These are phyloP conservation scores for Suillus fuscotomentosus DNA, from an alignment of 768 basidiomycete genomes.

Conservation along the genomic window DNA sequence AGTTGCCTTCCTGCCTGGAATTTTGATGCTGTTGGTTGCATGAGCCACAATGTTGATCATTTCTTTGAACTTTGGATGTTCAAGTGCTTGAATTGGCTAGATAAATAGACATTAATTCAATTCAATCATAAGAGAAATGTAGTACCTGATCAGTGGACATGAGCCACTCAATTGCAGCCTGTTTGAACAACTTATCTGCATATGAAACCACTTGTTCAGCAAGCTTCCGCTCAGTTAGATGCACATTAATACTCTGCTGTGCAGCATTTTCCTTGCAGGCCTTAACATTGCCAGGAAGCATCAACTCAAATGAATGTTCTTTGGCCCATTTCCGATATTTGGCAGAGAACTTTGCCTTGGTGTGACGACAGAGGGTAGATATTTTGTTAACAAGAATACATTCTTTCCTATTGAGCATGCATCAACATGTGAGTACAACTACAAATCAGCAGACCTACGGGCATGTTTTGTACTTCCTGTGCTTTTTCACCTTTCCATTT, in stretches of 20 bases:
- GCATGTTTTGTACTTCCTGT: neutral
- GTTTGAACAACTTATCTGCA: constrained; percentile 18
- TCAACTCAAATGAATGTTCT: too few species aligned
- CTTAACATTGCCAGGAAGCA: constrained; percentile 13
- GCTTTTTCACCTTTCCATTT: neutral
- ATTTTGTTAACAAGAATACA: neutral
- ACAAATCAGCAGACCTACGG: neutral
- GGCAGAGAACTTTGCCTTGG: too few species aligned
- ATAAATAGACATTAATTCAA: too few species aligned
- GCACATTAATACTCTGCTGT: neutral
- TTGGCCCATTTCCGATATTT: too few species aligned
- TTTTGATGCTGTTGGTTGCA: neutral
- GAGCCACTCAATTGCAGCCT: constrained; percentile 34
- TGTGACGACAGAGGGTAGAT: neutral
- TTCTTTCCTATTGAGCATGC: neutral
- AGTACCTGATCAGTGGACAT: constrained; percentile 38
- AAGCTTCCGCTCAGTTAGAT: constrained; percentile 14
- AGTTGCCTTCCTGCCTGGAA: neutral
- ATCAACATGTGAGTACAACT: neutral
- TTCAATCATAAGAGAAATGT: neutral
- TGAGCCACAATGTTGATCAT: too few species aligned
- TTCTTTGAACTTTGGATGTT: too few species aligned
- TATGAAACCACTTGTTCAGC: constrained; percentile 25
- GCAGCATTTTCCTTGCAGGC: neutral
- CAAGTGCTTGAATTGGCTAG: too few species aligned